Base-by-base conservation (phyloP, 2,329 filamentous ascomycete species). In the Tolypocladium sp. region DNA sequence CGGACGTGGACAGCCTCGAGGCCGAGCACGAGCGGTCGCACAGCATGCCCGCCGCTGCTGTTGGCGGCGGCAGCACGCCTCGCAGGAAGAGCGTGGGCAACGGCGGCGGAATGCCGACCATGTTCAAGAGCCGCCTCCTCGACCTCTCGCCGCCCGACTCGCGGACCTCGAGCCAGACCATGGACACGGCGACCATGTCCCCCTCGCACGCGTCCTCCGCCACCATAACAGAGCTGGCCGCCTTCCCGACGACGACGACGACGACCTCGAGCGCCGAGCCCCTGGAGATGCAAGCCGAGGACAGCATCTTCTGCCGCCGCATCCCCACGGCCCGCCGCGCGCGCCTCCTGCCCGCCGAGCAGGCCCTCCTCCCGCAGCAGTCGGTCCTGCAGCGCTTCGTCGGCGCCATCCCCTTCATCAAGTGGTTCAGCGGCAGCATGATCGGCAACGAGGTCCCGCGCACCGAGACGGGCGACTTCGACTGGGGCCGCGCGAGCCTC, bases 381-480 rank as follows among this genome's bases (percentile, higher is more conserved):
- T 87, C 86, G 3, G 79, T 84, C 58, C 76, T 81, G 41, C 86
- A 90, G 71, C 81, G 85, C 57, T 69, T 90, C 25, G 73, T 89
- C 58, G 81, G 82, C 63, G 82, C 81, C 58, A 83, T 91, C 46
- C 89, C 89, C 2, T 79, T 91, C 61, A 74, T 91, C 61, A 83
- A 82, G 65, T 91, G 87, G 85, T 88, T 92, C 68, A 86, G 84
- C 53, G 86, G 76, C 63, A 85, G 77, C 66, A 85, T 92, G 72
- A 92, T 93, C 67, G 90, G 90, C 7, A 86, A 85, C 68, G 82
- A 88, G 69, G 85, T 93, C 44, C 90, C 90, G 9, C 80, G 88
- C 49, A 87, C 81, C 57, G 88, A 91, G 57, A 78, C 82, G 51
- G 90, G 90, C 59, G 85, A 85, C 49, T 92, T 96, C 66, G 92